Conservation (phyloP, 2,329 filamentous ascomycete genomes). For the Penicillium sp. region DNA sequence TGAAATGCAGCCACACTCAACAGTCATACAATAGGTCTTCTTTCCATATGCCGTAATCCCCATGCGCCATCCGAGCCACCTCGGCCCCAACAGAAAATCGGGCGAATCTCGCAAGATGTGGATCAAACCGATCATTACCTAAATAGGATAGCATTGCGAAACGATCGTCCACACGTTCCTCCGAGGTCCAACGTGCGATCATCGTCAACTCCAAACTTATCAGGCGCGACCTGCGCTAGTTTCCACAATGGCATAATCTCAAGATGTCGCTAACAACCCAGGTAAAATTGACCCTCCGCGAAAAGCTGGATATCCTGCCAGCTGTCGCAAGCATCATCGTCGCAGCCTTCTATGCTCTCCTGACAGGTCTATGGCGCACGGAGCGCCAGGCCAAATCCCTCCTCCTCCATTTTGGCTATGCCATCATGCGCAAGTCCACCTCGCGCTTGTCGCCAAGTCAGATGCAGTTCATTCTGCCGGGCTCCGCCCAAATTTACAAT, state of each 20-base stretch:
- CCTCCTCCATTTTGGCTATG: slow-evolving; percentile 38
- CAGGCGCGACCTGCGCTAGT: not conserved
- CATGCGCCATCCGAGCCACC: not conserved
- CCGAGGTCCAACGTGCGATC: slow-evolving; percentile 3
- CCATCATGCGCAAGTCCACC: slow-evolving; percentile 34
- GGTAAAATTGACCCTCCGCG: slow-evolving; percentile 26
- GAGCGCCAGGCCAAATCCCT: slow-evolving; percentile 31
- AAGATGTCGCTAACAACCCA: slow-evolving; percentile 19
- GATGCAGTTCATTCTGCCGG: slow-evolving; percentile 32
- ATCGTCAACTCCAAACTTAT: not conserved
- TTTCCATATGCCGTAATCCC: not conserved
- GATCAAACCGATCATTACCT: slow-evolving; percentile 9
- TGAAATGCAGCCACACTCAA: too few species aligned
- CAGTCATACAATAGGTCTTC: not conserved
- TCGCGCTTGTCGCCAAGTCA: slow-evolving; percentile 29
- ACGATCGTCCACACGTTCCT: not conserved
- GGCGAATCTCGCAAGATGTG: not conserved
- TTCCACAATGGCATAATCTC: not conserved
- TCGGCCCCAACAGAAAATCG: slow-evolving; percentile 5
- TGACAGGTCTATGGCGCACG: slow-evolving; percentile 30
- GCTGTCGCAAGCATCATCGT: slow-evolving; percentile 29
- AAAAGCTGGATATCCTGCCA: slow-evolving; percentile 37
- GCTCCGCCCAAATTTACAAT: slow-evolving; percentile 32
- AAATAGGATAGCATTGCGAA: slow-evolving; percentile 20
- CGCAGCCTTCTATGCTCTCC: slow-evolving; percentile 28